These are phyloP conservation scores for Peziza echinospora DNA, from an alignment of 495 filamentous ascomycete species.

Conservation along the genomic window DNA sequence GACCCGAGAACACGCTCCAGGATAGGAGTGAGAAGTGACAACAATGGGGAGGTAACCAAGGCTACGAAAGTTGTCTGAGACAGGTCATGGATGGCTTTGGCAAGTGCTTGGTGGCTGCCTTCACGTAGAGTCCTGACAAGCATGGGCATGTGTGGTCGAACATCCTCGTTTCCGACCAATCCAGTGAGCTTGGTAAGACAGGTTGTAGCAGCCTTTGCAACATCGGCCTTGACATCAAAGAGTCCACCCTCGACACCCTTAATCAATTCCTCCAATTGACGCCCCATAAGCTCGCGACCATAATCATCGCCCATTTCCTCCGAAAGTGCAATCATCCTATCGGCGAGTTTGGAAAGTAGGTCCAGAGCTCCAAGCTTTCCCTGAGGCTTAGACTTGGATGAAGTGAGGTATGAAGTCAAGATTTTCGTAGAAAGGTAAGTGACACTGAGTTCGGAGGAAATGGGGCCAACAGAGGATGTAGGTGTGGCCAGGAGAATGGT, in stretches of 20 bases:
- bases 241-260: constrained; percentile 82
- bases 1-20: constrained; percentile 83
- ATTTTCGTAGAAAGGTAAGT: constrained; percentile 25
- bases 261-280: constrained; percentile 72
- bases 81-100: constrained; percentile 89
- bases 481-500: constrained; percentile 56
- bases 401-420: constrained; percentile 50
- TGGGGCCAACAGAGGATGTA: constrained; percentile 44
- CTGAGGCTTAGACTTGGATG: constrained; percentile 81
- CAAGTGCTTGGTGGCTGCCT: constrained; percentile 65
- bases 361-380: constrained; percentile 67
- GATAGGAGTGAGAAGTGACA: constrained; percentile 89
- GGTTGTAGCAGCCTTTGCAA: constrained; percentile 67
- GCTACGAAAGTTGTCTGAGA: constrained; percentile 98
- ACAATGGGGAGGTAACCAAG: constrained; percentile 87
- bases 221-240: constrained; percentile 67
- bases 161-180: constrained; percentile 90
- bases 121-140: constrained; percentile 90
- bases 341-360: constrained; percentile 72
- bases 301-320: constrained; percentile 69
- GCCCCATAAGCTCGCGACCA: constrained; percentile 76
- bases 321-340: constrained; percentile 60
- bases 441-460: neutral
- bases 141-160: constrained; percentile 76
- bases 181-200: constrained; percentile 81